Conservation (phyloP, 139 green algal species). For the Diplosphaera chodatii region DNA sequence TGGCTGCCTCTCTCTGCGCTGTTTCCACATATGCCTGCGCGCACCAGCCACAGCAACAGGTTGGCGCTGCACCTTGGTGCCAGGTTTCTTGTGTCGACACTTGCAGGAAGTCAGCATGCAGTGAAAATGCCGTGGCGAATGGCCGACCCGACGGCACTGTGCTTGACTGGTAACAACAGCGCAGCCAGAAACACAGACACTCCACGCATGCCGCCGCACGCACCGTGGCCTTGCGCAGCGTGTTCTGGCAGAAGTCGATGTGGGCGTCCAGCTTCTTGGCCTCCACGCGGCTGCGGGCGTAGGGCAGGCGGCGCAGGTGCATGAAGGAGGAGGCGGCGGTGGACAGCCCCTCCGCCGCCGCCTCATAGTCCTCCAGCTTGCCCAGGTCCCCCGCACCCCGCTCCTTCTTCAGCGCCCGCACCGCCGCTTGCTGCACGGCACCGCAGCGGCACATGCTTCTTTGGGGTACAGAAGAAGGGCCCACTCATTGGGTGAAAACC, state of each 20-base stretch:
- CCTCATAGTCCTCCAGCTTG: slow-evolving; percentile 33
- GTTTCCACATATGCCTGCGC: slow-evolving; percentile 13
- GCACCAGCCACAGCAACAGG: background rate
- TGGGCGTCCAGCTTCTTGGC: slow-evolving; percentile 44
- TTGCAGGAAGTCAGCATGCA: no score
- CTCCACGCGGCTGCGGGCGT: slow-evolving; percentile 32
- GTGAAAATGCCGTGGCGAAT: no score
- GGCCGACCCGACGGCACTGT: no score
- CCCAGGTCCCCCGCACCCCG: slow-evolving; percentile 28
- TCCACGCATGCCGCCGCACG: no score
- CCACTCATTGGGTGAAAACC: no score
- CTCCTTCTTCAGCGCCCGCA: slow-evolving; percentile 53
- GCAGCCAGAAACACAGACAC: no score
- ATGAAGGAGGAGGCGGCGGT: slow-evolving; percentile 27
- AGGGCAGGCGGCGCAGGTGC: slow-evolving; percentile 12
- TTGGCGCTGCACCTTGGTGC: no score
- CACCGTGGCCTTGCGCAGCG: slow-evolving; percentile 12
- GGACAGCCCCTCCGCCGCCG: slow-evolving; percentile 35
- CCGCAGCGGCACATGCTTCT: no score
- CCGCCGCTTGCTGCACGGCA: slow-evolving; percentile 59
- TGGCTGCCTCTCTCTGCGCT: slow-evolving; percentile 11
- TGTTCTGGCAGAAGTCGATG: slow-evolving; percentile 52
- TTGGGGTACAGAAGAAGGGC: no score
- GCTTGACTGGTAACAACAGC: background rate
- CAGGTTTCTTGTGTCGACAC: no score